Percentiles rank a stretch among this genome's conserved stretches.
Conservation (phyloP, 2,329 filamentous ascomycete species). For the Berkeleyomyces basicola region DNA sequence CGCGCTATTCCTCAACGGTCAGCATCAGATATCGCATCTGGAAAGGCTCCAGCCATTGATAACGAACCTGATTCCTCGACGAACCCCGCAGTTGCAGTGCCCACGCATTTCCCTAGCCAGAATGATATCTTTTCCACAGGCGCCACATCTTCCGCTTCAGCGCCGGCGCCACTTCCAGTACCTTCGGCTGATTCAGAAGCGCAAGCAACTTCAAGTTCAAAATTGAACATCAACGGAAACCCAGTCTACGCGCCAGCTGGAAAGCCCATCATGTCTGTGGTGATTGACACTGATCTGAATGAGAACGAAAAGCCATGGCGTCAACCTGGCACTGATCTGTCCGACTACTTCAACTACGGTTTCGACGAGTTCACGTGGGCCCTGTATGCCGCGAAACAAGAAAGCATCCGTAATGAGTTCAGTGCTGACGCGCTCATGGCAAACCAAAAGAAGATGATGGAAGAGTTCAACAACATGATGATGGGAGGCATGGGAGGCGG, state of each 20-base stretch:
- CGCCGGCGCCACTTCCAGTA: slow-evolving; percentile 15
- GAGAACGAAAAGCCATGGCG: slow-evolving; percentile 91
- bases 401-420: slow-evolving; percentile 59
- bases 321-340: slow-evolving; percentile 81
- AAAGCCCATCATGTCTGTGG: slow-evolving; percentile 62
- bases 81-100: slow-evolving; percentile 25
- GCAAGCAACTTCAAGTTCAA: slow-evolving; percentile 59
- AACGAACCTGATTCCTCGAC: slow-evolving; percentile 3
- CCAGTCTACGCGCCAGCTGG: slow-evolving; percentile 65
- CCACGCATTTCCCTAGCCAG: slow-evolving; percentile 19
- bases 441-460: slow-evolving; percentile 64
- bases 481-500: slow-evolving; percentile 34
- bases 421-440: slow-evolving; percentile 45
- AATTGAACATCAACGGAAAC: slow-evolving; percentile 67
- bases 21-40: slow-evolving; percentile 32
- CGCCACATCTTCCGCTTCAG: not conserved
- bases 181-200: slow-evolving; percentile 34
- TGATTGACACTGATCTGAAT: slow-evolving; percentile 54
- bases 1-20: slow-evolving; percentile 47
- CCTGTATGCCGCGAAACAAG: slow-evolving; percentile 79
- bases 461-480: slow-evolving; percentile 52
- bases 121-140: slow-evolving; percentile 21
- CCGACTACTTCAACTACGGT: slow-evolving; percentile 97
- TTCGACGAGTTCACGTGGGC: slow-evolving; percentile 99
- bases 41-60: slow-evolving; percentile 20